Evolutionary conservation across 768 basidiomycete species (phyloP).

Genomic region (Pulveroboletus sp.): DNA sequence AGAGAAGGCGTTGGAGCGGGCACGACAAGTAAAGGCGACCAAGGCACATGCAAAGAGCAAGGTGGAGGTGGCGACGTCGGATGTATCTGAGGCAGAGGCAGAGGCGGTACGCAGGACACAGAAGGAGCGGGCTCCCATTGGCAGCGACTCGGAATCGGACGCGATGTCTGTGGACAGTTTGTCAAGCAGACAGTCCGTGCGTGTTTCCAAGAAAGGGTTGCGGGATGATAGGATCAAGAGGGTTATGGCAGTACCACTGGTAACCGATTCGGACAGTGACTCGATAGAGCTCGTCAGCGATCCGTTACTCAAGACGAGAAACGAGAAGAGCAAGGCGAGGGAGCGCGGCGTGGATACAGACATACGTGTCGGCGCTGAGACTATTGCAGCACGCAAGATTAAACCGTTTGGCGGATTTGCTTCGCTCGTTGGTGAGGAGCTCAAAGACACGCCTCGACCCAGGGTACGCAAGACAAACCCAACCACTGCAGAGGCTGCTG

Average conservation of each 20-base stretch:
- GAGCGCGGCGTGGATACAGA: not conserved
- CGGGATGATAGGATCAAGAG: not conserved
- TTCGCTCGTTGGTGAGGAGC: constrained; percentile 8
- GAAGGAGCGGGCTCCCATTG: not conserved
- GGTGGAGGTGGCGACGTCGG: not conserved
- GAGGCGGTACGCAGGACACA: constrained; percentile 1
- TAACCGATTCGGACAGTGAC: constrained; percentile 5
- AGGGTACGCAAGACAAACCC: not conserved
- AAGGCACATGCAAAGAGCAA: constrained; percentile 1
- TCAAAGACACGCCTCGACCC: constrained; percentile 27
- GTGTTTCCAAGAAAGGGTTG: constrained; percentile 1
- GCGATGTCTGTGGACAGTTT: constrained; percentile 29
- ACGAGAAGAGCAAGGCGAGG: not conserved
- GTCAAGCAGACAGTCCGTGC: constrained; percentile 8
- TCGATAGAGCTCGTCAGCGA: not conserved
- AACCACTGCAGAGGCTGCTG: not conserved
- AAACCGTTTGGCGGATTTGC: not conserved
- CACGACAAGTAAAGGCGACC: constrained; percentile 8
- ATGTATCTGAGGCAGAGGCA: constrained; percentile 12
- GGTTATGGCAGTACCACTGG: not conserved
- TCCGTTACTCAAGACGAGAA: not conserved
- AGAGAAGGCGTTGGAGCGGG: constrained; percentile 23
- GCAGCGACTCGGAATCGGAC: constrained; percentile 23
- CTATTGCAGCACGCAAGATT: not conserved
- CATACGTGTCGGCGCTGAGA: not conserved